Evolutionary conservation across 2,329 filamentous ascomycete genomes (phyloP).

Genomic region (Blastomyces gilchristii): DNA sequence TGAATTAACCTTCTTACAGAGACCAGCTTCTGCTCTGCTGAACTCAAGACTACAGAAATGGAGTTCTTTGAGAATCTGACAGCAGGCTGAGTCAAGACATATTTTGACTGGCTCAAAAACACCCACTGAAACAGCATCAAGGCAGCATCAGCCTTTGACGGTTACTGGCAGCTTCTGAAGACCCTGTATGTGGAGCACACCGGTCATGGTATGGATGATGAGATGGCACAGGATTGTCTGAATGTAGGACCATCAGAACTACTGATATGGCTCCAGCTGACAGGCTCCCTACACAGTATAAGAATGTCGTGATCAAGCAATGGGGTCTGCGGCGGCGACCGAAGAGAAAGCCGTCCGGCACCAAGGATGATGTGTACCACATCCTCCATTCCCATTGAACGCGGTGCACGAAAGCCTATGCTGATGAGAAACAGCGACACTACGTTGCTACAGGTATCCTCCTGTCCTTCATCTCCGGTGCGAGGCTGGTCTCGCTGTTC

Average conservation of each 20-base stretch:
- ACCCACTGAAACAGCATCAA: slow-evolving; percentile 5
- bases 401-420: slow-evolving; percentile 11
- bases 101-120: slow-evolving; percentile 4
- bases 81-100: not conserved
- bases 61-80: slow-evolving; percentile 4
- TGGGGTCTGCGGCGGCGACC: slow-evolving; percentile 12
- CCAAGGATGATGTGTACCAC: slow-evolving; percentile 14
- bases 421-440: slow-evolving; percentile 16
- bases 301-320: slow-evolving; percentile 13
- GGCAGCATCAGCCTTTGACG: not conserved
- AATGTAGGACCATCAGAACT: not conserved
- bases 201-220: slow-evolving; percentile 2
- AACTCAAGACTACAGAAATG: not conserved
- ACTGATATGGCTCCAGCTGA: slow-evolving; percentile 6
- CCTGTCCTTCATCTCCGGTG: slow-evolving; percentile 15
- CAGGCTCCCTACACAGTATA: slow-evolving; percentile 12
- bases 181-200: not conserved
- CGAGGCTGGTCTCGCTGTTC: slow-evolving; percentile 16
- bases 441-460: slow-evolving; percentile 13
- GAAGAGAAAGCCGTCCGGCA: slow-evolving; percentile 12
- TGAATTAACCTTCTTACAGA: not conserved
- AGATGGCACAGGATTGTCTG: not conserved
- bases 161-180: slow-evolving; percentile 6
- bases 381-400: slow-evolving; percentile 12
- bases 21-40: not conserved